Base-by-base conservation (phyloP, 331 rosid genomes). In the Stylosanthes scabra region DNA sequence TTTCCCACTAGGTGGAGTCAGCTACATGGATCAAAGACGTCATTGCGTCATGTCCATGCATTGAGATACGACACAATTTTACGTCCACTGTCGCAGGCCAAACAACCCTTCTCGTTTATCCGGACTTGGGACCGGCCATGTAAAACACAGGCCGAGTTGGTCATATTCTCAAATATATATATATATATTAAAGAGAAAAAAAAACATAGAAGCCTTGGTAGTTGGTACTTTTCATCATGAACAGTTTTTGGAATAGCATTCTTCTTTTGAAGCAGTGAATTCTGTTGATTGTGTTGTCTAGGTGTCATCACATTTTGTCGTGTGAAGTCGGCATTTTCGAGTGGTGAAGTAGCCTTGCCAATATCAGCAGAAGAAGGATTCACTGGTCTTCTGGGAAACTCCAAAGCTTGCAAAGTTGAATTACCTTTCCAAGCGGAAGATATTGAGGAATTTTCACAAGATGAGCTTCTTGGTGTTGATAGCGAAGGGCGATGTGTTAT, bases 251-350 rank as follows among this genome's bases (percentile, higher is more conserved):
- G 3, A 50, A 13, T 50, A 50, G 55, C 55, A 15, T 52, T 52
- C 5, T 9, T 52, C 58, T 14, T 51, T 7, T 52, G 20, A 54
- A 46, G 59, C 50, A 44, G 9, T 1, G 13, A 9, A 51, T 69
- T 78, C 29, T 42, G n/a, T 52, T 76, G 80, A 45, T 58, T 71
- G 16, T 77, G 81, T 58, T 71, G 16, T 75, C 81, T 78, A 91
- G 97, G 97, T 27, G 99, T 90, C 69, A 93, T 89, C 29, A 92
- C 99, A 4, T 90, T 95, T 86, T 95, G 96, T 78, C 97, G 93
- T 0, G 97, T 88, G 52, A 90, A 79, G 61, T 90, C 92, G 20
- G 97, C 97, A 66, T 90, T 91, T 80, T 86, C 89, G 4, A 91
- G 96, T 60, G 68, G 63, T 1, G 97, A 95, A 76, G 96, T 75